Percentiles rank a stretch among this genome's conserved stretches.
phyloP scores from a whole-genome alignment of 306 rosid species.

The Pyrus pyrifolia region DNA sequence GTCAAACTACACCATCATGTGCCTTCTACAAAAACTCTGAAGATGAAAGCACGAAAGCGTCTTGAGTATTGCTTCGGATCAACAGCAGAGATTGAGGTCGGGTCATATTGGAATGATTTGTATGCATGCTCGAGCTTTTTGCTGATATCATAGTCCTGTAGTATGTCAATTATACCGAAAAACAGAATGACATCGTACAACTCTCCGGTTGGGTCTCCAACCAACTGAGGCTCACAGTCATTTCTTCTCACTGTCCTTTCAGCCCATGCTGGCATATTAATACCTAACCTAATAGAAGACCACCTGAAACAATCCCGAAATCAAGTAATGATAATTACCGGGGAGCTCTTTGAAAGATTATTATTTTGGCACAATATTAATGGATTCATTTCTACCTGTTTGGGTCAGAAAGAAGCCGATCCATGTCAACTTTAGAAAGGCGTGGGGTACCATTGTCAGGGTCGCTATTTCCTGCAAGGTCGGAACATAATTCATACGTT shows the following conservation, averaged over 20 bases:
- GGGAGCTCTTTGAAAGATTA: background rate
- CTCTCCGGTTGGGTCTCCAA: constrained; percentile 85
- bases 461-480: constrained; percentile 30
- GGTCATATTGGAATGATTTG: constrained; percentile 81
- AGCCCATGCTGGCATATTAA: constrained; percentile 73
- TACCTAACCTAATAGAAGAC: constrained; percentile 56
- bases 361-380: constrained; percentile 1
- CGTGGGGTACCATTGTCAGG: constrained; percentile 25
- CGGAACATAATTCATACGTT: constrained; percentile 5
- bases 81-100: constrained; percentile 85
- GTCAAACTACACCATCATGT: constrained; percentile 38
- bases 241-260: constrained; percentile 56
- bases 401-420: constrained; percentile 40
- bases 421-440: constrained; percentile 40
- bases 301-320: constrained; percentile 31
- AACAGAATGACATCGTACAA: constrained; percentile 60
- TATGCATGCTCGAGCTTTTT: constrained; percentile 96
- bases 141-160: constrained; percentile 92
- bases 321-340: background rate
- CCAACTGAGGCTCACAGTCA: constrained; percentile 46
- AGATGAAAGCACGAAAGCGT: constrained; percentile 94
- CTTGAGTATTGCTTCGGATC: constrained; percentile 92
- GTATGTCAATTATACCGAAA: constrained; percentile 87
- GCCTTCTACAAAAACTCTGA: constrained; percentile 82
- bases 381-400: constrained; percentile 38